Conservation (phyloP, 345 rosid genomes). For the Noccaea caerulescens region DNA sequence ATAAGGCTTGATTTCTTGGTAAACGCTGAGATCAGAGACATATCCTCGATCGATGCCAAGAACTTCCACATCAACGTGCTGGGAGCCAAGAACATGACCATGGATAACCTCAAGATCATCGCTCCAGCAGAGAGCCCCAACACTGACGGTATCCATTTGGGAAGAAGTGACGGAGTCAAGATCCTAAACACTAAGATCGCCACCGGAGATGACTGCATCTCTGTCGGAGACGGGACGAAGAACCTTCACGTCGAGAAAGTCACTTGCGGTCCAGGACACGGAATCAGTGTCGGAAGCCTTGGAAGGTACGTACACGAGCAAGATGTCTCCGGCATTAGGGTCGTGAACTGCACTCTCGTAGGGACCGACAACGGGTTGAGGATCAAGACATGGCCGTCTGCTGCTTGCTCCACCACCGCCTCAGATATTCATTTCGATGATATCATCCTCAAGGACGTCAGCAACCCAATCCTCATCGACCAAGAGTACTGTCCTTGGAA, state of each 20-base stretch:
- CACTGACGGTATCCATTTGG: constrained; percentile 58
- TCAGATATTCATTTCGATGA: constrained; percentile 39
- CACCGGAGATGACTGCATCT: constrained; percentile 49
- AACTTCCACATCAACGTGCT: constrained; percentile 56
- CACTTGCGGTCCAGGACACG: constrained; percentile 45
- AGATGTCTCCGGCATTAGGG: constrained; percentile 41
- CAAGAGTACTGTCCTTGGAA: constrained; percentile 49
- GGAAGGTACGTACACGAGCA: constrained; percentile 45
- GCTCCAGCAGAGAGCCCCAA: constrained; percentile 55
- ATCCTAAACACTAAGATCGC: constrained; percentile 35
- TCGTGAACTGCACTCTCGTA: constrained; percentile 38
- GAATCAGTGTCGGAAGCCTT: constrained; percentile 55
- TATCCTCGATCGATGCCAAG: constrained; percentile 55
- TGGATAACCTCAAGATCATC: constrained; percentile 35
- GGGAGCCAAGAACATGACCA: constrained; percentile 55
- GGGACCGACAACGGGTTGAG: constrained; percentile 49
- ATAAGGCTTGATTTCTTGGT: constrained; percentile 40
- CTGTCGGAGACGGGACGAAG: constrained; percentile 42
- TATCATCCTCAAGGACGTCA: constrained; percentile 37
- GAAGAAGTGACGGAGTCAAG: constrained; percentile 37
- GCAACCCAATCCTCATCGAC: constrained; percentile 45
- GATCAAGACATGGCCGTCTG: constrained; percentile 54
- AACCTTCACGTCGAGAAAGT: constrained; percentile 41
- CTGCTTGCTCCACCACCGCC: constrained; percentile 38
- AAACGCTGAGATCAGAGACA: constrained; percentile 40